Conservation (phyloP, 768 basidiomycete genomes). For the Rhizopogon roseolus region DNA sequence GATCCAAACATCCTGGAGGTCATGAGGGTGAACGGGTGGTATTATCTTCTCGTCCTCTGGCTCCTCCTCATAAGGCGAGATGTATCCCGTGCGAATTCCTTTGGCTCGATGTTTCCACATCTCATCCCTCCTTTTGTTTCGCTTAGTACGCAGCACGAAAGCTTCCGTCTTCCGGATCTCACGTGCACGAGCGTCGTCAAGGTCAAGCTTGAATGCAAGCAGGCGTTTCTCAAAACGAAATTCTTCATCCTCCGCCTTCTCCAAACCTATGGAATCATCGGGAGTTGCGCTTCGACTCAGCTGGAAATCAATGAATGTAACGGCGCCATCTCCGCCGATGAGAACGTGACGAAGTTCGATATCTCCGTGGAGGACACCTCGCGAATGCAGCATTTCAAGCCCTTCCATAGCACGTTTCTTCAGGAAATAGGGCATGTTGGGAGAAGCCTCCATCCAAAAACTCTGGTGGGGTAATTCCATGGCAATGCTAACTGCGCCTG, state of each 20-base stretch:
- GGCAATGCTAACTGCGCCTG: slow-evolving; percentile 34
- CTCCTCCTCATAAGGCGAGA: slow-evolving; percentile 25
- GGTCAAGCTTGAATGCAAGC: slow-evolving; percentile 52
- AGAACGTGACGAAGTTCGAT: slow-evolving; percentile 48
- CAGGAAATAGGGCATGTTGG: slow-evolving; percentile 49
- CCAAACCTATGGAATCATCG: slow-evolving; percentile 29
- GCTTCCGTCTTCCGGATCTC: slow-evolving; percentile 31
- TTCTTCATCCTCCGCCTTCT: slow-evolving; percentile 33
- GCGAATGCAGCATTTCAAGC: slow-evolving; percentile 42
- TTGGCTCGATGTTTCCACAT: slow-evolving; percentile 22
- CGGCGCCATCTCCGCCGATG: slow-evolving; percentile 46
- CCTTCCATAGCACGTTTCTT: slow-evolving; percentile 51
- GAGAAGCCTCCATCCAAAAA: slow-evolving; percentile 60
- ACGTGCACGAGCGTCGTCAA: slow-evolving; percentile 28
- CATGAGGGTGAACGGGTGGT: slow-evolving; percentile 28
- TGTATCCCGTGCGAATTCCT: slow-evolving; percentile 23
- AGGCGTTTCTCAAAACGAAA: slow-evolving; percentile 50
- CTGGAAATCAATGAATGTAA: slow-evolving; percentile 55
- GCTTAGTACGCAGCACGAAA: slow-evolving; percentile 21
- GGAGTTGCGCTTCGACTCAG: slow-evolving; percentile 28
- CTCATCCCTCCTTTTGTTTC: slow-evolving; percentile 23
- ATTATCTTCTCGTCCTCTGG: slow-evolving; percentile 27
- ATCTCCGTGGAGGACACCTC: slow-evolving; percentile 45
- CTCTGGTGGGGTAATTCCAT: slow-evolving; percentile 53
- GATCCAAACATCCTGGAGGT: slow-evolving; percentile 32